Evolutionary conservation across 306 rosid genomes (phyloP).

Genomic region (Inga oerstediana): DNA sequence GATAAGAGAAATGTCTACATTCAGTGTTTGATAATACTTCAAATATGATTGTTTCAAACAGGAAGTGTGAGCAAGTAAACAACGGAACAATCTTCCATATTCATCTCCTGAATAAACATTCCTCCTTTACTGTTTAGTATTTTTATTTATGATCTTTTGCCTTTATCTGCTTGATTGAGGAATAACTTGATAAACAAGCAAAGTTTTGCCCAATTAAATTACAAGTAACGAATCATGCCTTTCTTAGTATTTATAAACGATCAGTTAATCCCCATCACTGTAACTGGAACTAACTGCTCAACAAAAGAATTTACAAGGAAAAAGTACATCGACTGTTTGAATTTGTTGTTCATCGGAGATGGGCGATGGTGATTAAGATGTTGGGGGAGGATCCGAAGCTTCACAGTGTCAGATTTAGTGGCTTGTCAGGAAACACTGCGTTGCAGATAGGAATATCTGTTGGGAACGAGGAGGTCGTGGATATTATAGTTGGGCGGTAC

Average conservation of each 20-base stretch:
- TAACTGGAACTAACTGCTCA: too few species aligned
- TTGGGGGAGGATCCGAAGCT: background rate
- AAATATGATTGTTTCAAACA: too few species aligned
- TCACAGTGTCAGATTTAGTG: background rate
- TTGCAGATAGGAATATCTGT: background rate
- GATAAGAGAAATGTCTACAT: too few species aligned
- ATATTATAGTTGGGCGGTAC: background rate
- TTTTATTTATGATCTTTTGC: background rate
- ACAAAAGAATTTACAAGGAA: too few species aligned
- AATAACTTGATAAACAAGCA: background rate
- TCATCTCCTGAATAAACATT: background rate
- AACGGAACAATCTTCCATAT: too few species aligned
- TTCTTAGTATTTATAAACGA: background rate
- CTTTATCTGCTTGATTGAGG: background rate
- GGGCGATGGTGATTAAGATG: slow-evolving; percentile 30
- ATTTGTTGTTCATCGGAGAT: slow-evolving; percentile 30
- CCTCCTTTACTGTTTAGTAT: background rate
- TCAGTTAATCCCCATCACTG: background rate
- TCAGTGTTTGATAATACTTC: too few species aligned
- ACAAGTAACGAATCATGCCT: background rate
- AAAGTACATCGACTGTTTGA: background rate
- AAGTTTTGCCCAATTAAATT: background rate
- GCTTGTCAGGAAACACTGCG: slow-evolving; percentile 44
- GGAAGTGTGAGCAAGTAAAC: too few species aligned
- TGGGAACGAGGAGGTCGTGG: too few species aligned